phyloP scores from a whole-genome alignment of 2,329 filamentous ascomycete genomes.

The Biscogniauxia sp. region DNA sequence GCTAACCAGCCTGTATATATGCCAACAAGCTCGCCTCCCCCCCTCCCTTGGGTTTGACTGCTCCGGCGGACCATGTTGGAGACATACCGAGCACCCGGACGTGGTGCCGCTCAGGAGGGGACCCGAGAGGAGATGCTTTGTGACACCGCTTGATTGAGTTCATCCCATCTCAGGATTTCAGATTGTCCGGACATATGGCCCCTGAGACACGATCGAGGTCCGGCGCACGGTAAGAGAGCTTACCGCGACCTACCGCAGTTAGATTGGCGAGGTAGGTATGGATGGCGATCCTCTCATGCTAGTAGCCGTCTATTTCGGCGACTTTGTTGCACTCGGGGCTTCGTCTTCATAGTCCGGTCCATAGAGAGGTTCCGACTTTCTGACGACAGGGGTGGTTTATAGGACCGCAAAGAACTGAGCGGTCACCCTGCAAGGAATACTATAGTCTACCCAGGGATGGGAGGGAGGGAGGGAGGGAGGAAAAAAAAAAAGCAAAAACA shows the following conservation, averaged over 20 bases:
- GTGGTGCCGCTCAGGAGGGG: slow-evolving; percentile 13
- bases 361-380: not conserved
- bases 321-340: not conserved
- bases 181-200: slow-evolving; percentile 13
- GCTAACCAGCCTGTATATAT: slow-evolving; percentile 12
- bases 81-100: slow-evolving; percentile 26
- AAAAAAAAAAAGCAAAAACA: not conserved
- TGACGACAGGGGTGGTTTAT: not conserved
- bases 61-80: slow-evolving; percentile 24
- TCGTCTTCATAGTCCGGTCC: not conserved
- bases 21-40: not conserved
- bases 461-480: too few species aligned
- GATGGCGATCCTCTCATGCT: not conserved
- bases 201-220: slow-evolving; percentile 17
- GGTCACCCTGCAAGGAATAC: not conserved
- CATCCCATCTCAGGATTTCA: slow-evolving; percentile 2
- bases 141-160: slow-evolving; percentile 14
- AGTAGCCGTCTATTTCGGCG: not conserved
- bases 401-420: not conserved
- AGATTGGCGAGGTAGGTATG: not conserved
- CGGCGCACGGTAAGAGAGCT: slow-evolving; percentile 15
- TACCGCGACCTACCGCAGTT: not conserved
- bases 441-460: not conserved
- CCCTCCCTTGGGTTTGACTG: not conserved
- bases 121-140: slow-evolving; percentile 2